Evolutionary conservation across 495 filamentous ascomycete species (phyloP).

Genomic region (Symbiotaphrina buchneri): DNA sequence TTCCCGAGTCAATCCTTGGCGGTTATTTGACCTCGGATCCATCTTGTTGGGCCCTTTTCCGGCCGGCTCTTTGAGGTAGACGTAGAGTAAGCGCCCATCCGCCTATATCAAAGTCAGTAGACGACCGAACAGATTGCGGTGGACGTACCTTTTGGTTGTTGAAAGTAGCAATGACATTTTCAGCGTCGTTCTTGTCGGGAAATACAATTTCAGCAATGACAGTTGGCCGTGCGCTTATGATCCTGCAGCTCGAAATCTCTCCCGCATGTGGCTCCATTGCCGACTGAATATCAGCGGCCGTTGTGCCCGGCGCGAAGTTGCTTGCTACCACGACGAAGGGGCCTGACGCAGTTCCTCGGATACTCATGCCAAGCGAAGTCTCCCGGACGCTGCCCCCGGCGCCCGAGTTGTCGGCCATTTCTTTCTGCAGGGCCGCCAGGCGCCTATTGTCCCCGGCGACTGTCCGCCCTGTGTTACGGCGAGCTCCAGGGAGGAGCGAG

Average conservation of each 20-base stretch:
- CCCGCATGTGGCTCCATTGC: conserved; percentile 56
- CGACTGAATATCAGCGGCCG: conserved; percentile 80
- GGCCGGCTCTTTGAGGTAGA: conserved; percentile 41
- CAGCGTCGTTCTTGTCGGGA: conserved; percentile 50
- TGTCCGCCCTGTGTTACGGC: conserved; percentile 11
- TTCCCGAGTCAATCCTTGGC: background rate
- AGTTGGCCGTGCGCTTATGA: conserved; percentile 45
- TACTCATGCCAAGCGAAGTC: conserved; percentile 34
- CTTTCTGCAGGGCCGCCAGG: conserved; percentile 12
- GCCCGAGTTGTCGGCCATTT: conserved; percentile 8
- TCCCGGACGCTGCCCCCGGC: conserved; percentile 12
- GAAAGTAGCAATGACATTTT: conserved; percentile 61
- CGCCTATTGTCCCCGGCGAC: conserved; percentile 13
- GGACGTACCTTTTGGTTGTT: conserved; percentile 58
- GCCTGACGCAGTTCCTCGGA: conserved; percentile 58
- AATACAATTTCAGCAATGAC: conserved; percentile 79
- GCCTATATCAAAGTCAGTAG: conserved; percentile 25
- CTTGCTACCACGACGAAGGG: conserved; percentile 65
- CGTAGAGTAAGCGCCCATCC: conserved; percentile 59
- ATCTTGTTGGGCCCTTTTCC: no score
- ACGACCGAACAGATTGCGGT: background rate
- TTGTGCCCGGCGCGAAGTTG: conserved; percentile 87
- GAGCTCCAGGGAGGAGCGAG: conserved; percentile 11
- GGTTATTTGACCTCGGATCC: no score
- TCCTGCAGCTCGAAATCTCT: conserved; percentile 42